Conservation (phyloP, 352 stramenopile species). For the Peronosclerospora sorghi region DNA sequence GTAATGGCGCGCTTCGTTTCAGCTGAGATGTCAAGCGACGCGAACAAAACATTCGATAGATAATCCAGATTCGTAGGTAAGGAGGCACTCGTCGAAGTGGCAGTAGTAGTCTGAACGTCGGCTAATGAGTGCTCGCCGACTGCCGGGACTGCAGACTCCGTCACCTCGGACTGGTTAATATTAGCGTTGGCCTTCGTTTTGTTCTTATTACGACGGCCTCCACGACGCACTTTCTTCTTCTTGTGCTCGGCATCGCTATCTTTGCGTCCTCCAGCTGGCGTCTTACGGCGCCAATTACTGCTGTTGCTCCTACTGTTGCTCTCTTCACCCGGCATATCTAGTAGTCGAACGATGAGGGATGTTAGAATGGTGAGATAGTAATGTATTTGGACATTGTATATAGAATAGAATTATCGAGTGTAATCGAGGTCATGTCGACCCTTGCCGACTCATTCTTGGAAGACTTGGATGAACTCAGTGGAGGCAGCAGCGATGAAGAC, state of each 20-base stretch:
- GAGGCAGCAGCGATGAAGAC: conserved; percentile 62
- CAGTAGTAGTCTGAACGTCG: not conserved
- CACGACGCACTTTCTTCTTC: conserved; percentile 45
- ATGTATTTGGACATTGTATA: conserved; percentile 16
- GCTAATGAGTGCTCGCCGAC: not conserved
- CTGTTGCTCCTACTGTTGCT: conserved; percentile 8
- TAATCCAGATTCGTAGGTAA: conserved; percentile 30
- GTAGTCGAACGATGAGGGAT: conserved; percentile 4
- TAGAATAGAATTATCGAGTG: not conserved
- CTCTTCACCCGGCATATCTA: conserved; percentile 15
- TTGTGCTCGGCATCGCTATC: conserved; percentile 31
- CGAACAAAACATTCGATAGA: conserved; percentile 46
- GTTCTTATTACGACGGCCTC: conserved; percentile 29
- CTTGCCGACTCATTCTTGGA: conserved; percentile 84
- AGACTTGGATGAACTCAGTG: conserved; percentile 83
- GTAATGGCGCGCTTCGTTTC: conserved; percentile 59
- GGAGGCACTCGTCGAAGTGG: not conserved
- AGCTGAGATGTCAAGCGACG: conserved; percentile 42
- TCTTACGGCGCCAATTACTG: conserved; percentile 23
- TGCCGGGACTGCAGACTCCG: conserved; percentile 1
- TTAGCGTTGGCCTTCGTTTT: conserved; percentile 4
- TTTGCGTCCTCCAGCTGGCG: conserved; percentile 23
- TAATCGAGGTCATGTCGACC: conserved; percentile 45
- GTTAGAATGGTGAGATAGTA: not conserved
- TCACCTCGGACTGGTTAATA: conserved; percentile 1